Base-by-base conservation (phyloP, 1,284 basidiomycete species). In the Trametes versicolor region DNA sequence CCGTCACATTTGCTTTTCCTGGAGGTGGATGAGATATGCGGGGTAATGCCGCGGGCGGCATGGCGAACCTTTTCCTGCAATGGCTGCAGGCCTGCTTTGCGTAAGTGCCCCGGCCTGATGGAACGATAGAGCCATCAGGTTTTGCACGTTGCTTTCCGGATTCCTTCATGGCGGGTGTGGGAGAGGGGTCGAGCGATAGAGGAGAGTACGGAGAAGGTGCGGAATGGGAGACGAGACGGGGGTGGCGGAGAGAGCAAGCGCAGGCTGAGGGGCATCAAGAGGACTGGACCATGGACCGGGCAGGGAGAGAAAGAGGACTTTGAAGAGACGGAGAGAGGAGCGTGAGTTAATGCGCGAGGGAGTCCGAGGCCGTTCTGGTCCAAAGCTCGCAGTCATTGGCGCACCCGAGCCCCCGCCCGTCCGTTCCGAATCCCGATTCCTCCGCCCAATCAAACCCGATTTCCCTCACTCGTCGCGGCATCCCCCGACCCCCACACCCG, bases 1-100 rank as follows among this genome's bases (percentile, higher is more conserved):
- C 84, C 85, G 68, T 85, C 83, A 72, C 86, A 87, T 70, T 82
- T 85, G 45, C 80, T 83, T 73, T 87, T 87, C 71, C 85, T 87
- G 48, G 13, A 21, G 39, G 17, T 4, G 32, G 17, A 21, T 53
- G 29, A 52, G 49, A 37, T 45, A 34, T 43, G 49, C 45, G 50
- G 23, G 43, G 48, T 37, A 41, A 43, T 25, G 43, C 21, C 12
- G 43, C 4, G 45, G 8, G 48, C n/a, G 17, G 27, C 2, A 29
- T 10, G 13, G 58, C 67, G 47, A 66, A 84, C 85, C 83, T 82
- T 72, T 78, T 76, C 57, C 84, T 79, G 67, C 85, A 87, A 39
- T 85, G 79, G 68, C 81, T 83, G 72, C 85, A 87, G 3, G 85
- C 85, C 62, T 83, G 81, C 41, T 79, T 75, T 39, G 80, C 78